These are phyloP conservation scores for Fusarium drepaniforme DNA, from an alignment of 2,329 filamentous ascomycete species.

Conservation along the genomic window DNA sequence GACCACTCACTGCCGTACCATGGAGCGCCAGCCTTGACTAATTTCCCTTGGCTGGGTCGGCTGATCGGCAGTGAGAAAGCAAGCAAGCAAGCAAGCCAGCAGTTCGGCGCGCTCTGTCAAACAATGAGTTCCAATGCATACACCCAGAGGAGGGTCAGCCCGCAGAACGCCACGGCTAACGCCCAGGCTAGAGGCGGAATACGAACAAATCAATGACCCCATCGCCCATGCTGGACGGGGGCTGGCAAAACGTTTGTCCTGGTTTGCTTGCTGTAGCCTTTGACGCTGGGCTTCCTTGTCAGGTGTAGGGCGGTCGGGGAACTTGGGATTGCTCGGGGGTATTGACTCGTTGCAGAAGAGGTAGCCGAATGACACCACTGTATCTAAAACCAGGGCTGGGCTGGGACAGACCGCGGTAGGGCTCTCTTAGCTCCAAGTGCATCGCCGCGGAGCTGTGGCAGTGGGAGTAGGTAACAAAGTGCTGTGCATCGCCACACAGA, in stretches of 20 bases:
- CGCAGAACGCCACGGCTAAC: neutral
- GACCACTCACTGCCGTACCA: neutral
- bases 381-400: neutral
- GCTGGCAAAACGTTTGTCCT: constrained; percentile 3
- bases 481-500: neutral
- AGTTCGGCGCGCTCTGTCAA: neutral
- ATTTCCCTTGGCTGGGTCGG: constrained; percentile 1
- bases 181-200: constrained; percentile 2
- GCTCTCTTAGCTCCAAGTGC: neutral
- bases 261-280: neutral
- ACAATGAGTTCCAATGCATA: neutral
- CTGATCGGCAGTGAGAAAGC: constrained; percentile 1
- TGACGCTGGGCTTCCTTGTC: neutral
- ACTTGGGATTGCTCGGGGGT: neutral
- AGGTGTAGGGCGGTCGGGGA: neutral
- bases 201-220: constrained; percentile 4
- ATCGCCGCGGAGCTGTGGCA: neutral
- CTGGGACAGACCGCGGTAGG: neutral
- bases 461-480: neutral
- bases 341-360: neutral
- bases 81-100: too few species aligned
- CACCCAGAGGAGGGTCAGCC: neutral
- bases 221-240: neutral
- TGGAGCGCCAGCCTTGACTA: neutral
- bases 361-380: constrained; percentile 7